These are phyloP conservation scores for Hypoxylon perforatum DNA, from an alignment of 495 filamentous ascomycete species.

Conservation along the genomic window DNA sequence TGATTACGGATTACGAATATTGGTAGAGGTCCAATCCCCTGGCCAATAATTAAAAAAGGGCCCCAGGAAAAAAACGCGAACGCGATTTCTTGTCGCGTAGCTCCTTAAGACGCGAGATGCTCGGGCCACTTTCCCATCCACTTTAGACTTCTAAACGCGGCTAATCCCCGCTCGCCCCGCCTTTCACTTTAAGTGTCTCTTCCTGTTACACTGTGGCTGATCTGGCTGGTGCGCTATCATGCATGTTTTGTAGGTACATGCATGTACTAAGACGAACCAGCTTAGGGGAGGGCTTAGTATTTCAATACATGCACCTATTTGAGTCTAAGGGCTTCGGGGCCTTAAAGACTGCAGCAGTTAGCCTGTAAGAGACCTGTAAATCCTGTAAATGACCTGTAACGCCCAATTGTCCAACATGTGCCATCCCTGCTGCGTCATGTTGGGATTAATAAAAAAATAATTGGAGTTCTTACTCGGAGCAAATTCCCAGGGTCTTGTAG, in stretches of 20 bases:
- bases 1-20: not conserved
- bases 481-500: constrained; percentile 15
- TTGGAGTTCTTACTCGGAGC: constrained; percentile 10
- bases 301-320: no score
- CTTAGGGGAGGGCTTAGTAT: no score
- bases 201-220: not conserved
- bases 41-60: constrained; percentile 23
- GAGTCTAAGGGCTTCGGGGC: no score
- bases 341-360: no score
- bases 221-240: no score
- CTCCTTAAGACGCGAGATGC: constrained; percentile 29
- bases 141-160: constrained; percentile 19
- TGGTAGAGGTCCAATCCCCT: constrained; percentile 11
- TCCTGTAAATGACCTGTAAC: not conserved
- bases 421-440: constrained; percentile 22
- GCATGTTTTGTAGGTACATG: no score
- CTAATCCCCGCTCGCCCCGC: not conserved
- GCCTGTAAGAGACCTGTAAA: no score
- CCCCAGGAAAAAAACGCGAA: constrained; percentile 30
- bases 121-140: constrained; percentile 22
- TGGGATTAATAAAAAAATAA: not conserved
- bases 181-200: not conserved
- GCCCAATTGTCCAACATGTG: not conserved
- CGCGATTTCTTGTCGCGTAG: constrained; percentile 36
- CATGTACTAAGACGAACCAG: not conserved